Percentiles rank a stretch among this genome's conserved stretches.
Conservation (phyloP, 2,329 filamentous ascomycete genomes). For the Penicillium sp. region DNA sequence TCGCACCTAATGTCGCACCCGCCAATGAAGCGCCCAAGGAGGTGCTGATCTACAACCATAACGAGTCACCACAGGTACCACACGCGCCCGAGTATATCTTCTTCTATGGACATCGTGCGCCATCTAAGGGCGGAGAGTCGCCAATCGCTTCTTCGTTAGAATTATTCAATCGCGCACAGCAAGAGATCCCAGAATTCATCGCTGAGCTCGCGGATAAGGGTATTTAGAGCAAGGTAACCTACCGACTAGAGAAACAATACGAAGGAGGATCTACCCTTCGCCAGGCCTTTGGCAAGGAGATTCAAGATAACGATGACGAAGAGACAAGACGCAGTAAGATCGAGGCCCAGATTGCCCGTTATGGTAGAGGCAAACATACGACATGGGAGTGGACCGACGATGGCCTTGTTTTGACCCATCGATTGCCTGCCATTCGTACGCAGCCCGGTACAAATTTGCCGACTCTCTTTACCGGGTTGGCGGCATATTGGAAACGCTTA, state of each 20-base stretch:
- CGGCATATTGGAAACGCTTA: constrained; percentile 46
- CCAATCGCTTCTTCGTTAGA: constrained; percentile 52
- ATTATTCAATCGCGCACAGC: constrained; percentile 46
- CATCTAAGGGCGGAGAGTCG: constrained; percentile 41
- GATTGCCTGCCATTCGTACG: constrained; percentile 48
- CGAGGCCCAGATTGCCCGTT: constrained; percentile 51
- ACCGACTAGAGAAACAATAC: constrained; percentile 48
- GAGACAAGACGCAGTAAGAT: constrained; percentile 45
- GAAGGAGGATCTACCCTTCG: constrained; percentile 49
- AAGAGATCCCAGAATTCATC: constrained; percentile 51
- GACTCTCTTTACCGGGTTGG: constrained; percentile 49
- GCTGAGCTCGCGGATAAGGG: constrained; percentile 46
- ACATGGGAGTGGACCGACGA: constrained; percentile 52
- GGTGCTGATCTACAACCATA: constrained; percentile 52
- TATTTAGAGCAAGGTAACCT: constrained; percentile 44
- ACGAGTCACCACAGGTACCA: constrained; percentile 53
- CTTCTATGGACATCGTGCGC: constrained; percentile 47
- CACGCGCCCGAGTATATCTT: constrained; percentile 55
- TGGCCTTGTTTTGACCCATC: constrained; percentile 46
- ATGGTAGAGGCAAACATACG: constrained; percentile 47
- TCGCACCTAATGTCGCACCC: constrained; percentile 48
- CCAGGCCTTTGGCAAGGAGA: constrained; percentile 50
- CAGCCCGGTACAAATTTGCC: constrained; percentile 49
- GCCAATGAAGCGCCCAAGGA: constrained; percentile 52
- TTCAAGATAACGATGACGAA: constrained; percentile 47